Conservation (phyloP, 768 basidiomycete genomes). For the Tulasnella sp. region DNA sequence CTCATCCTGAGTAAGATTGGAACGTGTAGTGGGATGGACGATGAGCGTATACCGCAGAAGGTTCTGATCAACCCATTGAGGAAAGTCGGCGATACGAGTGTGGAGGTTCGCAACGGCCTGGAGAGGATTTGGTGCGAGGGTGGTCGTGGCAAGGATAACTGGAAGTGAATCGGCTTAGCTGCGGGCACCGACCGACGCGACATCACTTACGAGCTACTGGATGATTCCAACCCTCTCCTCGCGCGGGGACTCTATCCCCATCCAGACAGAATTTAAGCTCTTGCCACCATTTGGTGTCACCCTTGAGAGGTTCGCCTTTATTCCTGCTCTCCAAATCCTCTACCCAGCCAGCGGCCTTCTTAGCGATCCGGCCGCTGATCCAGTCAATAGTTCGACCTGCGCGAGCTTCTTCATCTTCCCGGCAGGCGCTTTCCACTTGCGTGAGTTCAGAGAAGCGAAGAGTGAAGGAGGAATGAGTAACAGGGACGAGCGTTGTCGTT, state of each 20-base stretch:
- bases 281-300: constrained; percentile 65
- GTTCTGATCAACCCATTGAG: constrained; percentile 74
- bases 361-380: constrained; percentile 69
- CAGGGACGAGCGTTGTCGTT: constrained; percentile 65
- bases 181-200: constrained; percentile 1
- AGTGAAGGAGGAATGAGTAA: constrained; percentile 67
- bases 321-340: constrained; percentile 55
- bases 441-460: constrained; percentile 73
- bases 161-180: constrained; percentile 29
- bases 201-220: constrained; percentile 65
- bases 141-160: constrained; percentile 83
- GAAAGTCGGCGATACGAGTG: constrained; percentile 61
- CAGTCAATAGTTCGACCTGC: constrained; percentile 81
- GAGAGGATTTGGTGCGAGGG: constrained; percentile 73
- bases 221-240: constrained; percentile 80
- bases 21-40: constrained; percentile 64
- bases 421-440: constrained; percentile 68
- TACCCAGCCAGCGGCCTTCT: constrained; percentile 65
- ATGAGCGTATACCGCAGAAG: constrained; percentile 72
- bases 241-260: constrained; percentile 70
- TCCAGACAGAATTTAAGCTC: constrained; percentile 73
- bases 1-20: constrained; percentile 71
- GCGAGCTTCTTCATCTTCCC: constrained; percentile 74
- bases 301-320: constrained; percentile 39
- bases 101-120: constrained; percentile 76